Evolutionary conservation across 495 filamentous ascomycete species (phyloP), one percentile per base, ranked within the genome.

Genomic region (Neurospora sp.): DNA sequence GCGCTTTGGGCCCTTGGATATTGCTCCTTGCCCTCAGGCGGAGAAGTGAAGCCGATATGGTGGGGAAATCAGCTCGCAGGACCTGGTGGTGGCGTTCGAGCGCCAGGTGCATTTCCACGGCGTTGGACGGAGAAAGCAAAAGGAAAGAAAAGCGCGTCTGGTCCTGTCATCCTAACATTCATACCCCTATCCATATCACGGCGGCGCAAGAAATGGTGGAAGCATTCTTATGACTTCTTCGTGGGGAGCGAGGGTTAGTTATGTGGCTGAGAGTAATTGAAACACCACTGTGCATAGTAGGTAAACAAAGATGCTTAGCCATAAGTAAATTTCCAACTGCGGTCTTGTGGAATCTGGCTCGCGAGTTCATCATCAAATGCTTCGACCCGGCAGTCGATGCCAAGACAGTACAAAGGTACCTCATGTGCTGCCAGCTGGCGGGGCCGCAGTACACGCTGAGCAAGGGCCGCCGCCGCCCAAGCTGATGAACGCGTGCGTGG

Each of bases 401-500:
- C 14, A 61, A 61, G 53, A 31, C 12, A 16, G 53, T 31, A 61
- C 53, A 61, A 18, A 61, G 53, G 27, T 61, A 61, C 53, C 12
- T 61, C 22, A 27, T 61, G 6, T 16, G 14, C 53, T 61, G 53
- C 53, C 53, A 61, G 53, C 53, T 61, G 53, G 53, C 53, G 53
- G 53, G 6, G 53, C 20, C 46, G n/a, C 46, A 22, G 46, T 53
- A 11, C 46, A 53, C 46, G 46, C 46, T 53, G 46, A 53, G 46
- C 46, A 53, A 27, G 46, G 20, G 46, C 53, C 22, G 53, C 53
- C 27, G 27, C 14, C 53, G 53, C 53, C 27, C 53, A 61, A 61
- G 53, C 53, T 61, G 70, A 39, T 73, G 53, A 72, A 74, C 73
- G 70, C 73, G 73, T 74, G 73, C 73, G 69, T 74, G 73, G 71